phyloP scores from a whole-genome alignment of 2,329 filamentous ascomycete genomes.

The Pseudocercospora pini-densiflorae region DNA sequence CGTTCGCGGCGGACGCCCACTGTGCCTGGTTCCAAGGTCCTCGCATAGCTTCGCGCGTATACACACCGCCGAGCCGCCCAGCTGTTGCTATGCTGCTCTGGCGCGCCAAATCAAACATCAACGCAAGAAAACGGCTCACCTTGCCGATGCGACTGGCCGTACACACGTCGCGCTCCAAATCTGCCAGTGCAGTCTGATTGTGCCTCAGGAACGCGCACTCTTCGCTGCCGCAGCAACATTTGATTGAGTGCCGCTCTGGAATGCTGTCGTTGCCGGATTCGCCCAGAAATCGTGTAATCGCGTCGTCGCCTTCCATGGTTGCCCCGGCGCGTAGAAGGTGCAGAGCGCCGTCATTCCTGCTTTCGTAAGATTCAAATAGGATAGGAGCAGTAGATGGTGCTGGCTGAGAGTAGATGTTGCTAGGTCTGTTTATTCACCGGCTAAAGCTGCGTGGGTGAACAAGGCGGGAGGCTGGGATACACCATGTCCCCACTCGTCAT shows the following conservation, averaged over 20 bases:
- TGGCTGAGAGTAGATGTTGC: background rate
- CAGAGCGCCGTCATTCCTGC: conserved; percentile 6
- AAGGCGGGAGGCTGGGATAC: background rate
- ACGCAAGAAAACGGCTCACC: conserved; percentile 68
- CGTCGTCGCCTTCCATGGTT: conserved; percentile 7
- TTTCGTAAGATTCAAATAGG: background rate
- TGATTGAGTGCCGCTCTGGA: conserved; percentile 21
- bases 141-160: conserved; percentile 87
- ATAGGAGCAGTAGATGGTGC: conserved; percentile 4
- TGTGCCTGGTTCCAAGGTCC: conserved; percentile 9
- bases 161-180: conserved; percentile 84
- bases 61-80: conserved; percentile 6
- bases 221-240: conserved; percentile 82
- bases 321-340: background rate
- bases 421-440: conserved; percentile 4
- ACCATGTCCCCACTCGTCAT: background rate
- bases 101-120: conserved; percentile 14
- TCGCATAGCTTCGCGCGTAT: conserved; percentile 16
- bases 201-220: conserved; percentile 82
- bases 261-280: conserved; percentile 20
- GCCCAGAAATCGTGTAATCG: background rate
- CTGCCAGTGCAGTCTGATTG: conserved; percentile 77
- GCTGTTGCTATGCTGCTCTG: conserved; percentile 8
- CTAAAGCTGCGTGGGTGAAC: background rate
- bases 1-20: conserved; percentile 12